Percentiles rank a stretch among this genome's conserved stretches.
Conservation (phyloP, 2,329 filamentous ascomycete genomes). For the Diaporthe ampelina region DNA sequence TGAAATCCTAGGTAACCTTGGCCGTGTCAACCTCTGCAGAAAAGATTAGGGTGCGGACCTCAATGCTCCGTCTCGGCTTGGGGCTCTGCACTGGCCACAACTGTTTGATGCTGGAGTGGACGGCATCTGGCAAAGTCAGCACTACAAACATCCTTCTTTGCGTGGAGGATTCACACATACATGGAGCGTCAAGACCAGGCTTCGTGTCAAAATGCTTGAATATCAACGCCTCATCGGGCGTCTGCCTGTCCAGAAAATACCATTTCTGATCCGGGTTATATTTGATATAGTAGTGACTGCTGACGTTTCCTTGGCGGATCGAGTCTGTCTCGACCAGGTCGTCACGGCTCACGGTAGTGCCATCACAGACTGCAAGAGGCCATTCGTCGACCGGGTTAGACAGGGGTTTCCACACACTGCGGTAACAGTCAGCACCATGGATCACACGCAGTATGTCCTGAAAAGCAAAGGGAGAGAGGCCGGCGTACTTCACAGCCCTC, state of each 20-base stretch:
- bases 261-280: background rate
- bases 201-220: slow-evolving; percentile 26
- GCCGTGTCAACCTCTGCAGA: background rate
- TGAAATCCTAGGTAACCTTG: background rate
- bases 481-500: background rate
- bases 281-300: slow-evolving; percentile 7
- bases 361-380: slow-evolving; percentile 7
- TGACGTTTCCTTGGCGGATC: slow-evolving; percentile 6
- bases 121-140: slow-evolving; percentile 16
- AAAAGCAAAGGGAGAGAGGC: background rate
- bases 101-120: slow-evolving; percentile 24
- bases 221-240: slow-evolving; percentile 8
- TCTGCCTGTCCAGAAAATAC: slow-evolving; percentile 3
- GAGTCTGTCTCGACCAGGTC: slow-evolving; percentile 26
- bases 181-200: background rate
- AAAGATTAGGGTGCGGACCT: slow-evolving; percentile 17
- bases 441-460: too few relatives aligned
- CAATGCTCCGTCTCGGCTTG: slow-evolving; percentile 20
- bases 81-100: background rate
- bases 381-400: background rate
- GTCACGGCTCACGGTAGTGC: background rate
- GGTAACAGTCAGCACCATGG: background rate
- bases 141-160: too few relatives aligned
- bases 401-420: slow-evolving; percentile 21
- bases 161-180: background rate